Conservation (phyloP, 345 rosid species). For the Conringia planisiliqua region DNA sequence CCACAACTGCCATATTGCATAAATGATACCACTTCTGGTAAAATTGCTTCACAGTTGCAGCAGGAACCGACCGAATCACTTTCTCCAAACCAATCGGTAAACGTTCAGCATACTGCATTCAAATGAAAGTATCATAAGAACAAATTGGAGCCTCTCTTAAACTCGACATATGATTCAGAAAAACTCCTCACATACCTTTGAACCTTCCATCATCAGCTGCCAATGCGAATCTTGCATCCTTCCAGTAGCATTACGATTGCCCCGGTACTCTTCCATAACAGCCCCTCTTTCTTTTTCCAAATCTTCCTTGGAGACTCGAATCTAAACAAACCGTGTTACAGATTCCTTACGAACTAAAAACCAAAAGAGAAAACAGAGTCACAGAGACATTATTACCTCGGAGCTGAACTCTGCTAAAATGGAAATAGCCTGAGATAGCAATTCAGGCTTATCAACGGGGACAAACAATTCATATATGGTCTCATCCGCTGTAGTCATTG, state of each 20-base stretch:
- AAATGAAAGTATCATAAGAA: conserved; percentile 3
- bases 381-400: conserved; percentile 48
- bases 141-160: not conserved
- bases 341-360: not conserved
- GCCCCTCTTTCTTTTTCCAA: conserved; percentile 94
- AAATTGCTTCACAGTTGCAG: conserved; percentile 67
- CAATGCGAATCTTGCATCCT: conserved; percentile 92
- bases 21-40: conserved; percentile 83
- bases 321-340: conserved; percentile 35
- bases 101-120: conserved; percentile 86
- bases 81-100: conserved; percentile 88
- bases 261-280: conserved; percentile 89
- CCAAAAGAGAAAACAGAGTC: not conserved
- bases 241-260: conserved; percentile 76
- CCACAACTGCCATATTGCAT: conserved; percentile 84
- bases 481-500: conserved; percentile 83
- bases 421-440: conserved; percentile 75
- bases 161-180: not conserved
- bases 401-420: conserved; percentile 85
- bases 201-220: conserved; percentile 85
- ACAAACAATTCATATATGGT: conserved; percentile 87
- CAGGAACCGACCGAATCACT: conserved; percentile 76
- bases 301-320: conserved; percentile 81
- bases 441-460: conserved; percentile 70
- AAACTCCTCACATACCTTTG: conserved; percentile 66